Evolutionary conservation across 2,329 filamentous ascomycete species (phyloP), one percentile per base, ranked within the genome.

Genomic region (Cadophora luteo-olivacea): DNA sequence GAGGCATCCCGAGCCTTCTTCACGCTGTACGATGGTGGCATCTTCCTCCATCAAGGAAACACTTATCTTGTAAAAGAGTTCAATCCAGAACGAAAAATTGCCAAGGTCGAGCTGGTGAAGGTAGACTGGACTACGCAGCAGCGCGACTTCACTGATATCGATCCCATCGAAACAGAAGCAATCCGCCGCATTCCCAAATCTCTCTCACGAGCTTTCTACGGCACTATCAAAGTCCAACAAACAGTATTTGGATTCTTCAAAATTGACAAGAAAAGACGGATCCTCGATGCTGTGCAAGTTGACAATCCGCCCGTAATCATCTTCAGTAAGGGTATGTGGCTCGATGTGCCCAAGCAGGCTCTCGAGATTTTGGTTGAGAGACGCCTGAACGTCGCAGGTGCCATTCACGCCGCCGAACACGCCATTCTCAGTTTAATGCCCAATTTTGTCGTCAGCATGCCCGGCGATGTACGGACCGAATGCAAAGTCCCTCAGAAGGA

Each of bases 201-300:
- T 0, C 80, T 84, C 3, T 91, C 86, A 0, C 86, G 89, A 69
- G 95, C 94, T 0, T 98, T 93, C 80, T 94, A 93, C 77, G 96
- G 96, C 45, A 83, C 88, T 0, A 95, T 99, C 77, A 91, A 91
- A 75, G 94, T 98, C 75, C 88, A 91, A 72, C 91, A 95, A 73
- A 91, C 92, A 36, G 94, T 99, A 1, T 98, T 97, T 78, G 96
- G 96, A 1, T 99, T 96, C 82, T 98, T 97, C 86, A 98, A 98
- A 78, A 83, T 97, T n/a, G 94, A 98, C 80, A 91, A 91, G 77
- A 91, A 89, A 73, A 88, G 91, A 1, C 89, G 93, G 1, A 92
- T 98, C 67, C 86, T 98, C 16, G 96, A 99, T 78, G 95, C 95
- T 2, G 91, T 98, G 0, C 88, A 95, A 69, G 94, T 98, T 25